Conservation (phyloP, 345 rosid genomes). For the Dovyalis caffra region DNA sequence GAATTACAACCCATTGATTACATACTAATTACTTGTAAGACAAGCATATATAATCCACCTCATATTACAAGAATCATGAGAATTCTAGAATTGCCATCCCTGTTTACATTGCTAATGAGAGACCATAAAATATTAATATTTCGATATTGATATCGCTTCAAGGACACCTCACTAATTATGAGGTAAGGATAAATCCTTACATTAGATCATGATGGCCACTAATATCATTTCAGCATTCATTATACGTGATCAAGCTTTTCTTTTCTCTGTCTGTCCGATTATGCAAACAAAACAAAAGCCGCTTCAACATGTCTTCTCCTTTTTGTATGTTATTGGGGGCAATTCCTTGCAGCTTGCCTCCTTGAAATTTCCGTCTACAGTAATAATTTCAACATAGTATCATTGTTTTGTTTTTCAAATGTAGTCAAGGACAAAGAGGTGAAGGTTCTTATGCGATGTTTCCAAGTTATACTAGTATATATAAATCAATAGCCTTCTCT, state of each 20-base stretch:
- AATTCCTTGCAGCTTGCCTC: neutral
- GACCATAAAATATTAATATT: too few species aligned
- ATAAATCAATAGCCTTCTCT: neutral
- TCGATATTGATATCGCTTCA: slow-evolving; percentile 3
- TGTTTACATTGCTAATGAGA: too few species aligned
- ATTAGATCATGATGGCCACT: neutral
- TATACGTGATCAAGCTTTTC: neutral
- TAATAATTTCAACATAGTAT: neutral
- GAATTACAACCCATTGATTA: too few species aligned
- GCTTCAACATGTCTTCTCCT: neutral
- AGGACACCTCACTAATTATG: neutral
- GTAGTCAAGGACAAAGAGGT: neutral
- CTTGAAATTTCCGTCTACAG: neutral
- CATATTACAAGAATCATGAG: too few species aligned
- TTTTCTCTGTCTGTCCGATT: too few species aligned
- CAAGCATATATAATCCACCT: too few species aligned
- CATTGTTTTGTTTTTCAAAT: neutral
- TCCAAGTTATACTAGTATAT: neutral
- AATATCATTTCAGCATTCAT: neutral
- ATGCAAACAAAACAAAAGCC: neutral
- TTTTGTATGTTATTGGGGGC: neutral
- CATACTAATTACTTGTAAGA: too few species aligned
- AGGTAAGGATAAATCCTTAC: too few species aligned
- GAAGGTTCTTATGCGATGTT: slow-evolving; percentile 4
- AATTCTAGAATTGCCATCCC: too few species aligned